Conservation (phyloP, 2,329 filamentous ascomycete genomes). For the Xylaria digitata region DNA sequence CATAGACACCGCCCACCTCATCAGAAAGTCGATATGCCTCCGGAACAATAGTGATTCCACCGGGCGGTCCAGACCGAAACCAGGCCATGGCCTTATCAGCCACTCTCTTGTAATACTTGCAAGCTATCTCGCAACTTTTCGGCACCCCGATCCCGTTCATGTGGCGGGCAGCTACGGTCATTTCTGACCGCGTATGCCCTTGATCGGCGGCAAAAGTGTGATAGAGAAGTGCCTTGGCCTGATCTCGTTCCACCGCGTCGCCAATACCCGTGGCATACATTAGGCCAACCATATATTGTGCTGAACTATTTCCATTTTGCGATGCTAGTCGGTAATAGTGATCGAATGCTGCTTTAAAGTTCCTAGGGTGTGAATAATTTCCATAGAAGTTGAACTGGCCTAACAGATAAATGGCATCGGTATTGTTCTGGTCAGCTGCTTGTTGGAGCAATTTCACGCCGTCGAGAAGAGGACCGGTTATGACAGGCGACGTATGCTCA, state of each 20-base stretch:
- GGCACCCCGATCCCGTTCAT: conserved; percentile 86
- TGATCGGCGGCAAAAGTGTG: conserved; percentile 91
- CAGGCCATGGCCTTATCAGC: conserved; percentile 92
- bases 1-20: conserved; percentile 91
- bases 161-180: conserved; percentile 91
- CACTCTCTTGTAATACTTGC: conserved; percentile 90
- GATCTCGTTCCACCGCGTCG: conserved; percentile 81
- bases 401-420: conserved; percentile 88
- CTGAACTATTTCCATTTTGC: conserved; percentile 85
- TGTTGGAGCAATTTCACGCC: conserved; percentile 65
- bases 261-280: conserved; percentile 96
- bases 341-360: conserved; percentile 82
- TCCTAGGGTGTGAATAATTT: conserved; percentile 87
- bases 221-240: conserved; percentile 91
- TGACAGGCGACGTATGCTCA: conserved; percentile 51
- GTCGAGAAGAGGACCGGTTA: conserved; percentile 60
- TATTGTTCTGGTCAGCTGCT: conserved; percentile 67
- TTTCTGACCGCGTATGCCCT: conserved; percentile 86
- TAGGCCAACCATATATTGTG: conserved; percentile 94
- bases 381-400: conserved; percentile 98
- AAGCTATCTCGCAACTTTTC: conserved; percentile 85
- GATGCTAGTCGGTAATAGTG: conserved; percentile 83
- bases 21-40: conserved; percentile 90
- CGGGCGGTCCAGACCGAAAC: conserved; percentile 89
- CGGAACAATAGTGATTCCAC: conserved; percentile 79